Evolutionary conservation across 1,284 basidiomycete species (phyloP).

Genomic region (Pyrrhoderma noxium): DNA sequence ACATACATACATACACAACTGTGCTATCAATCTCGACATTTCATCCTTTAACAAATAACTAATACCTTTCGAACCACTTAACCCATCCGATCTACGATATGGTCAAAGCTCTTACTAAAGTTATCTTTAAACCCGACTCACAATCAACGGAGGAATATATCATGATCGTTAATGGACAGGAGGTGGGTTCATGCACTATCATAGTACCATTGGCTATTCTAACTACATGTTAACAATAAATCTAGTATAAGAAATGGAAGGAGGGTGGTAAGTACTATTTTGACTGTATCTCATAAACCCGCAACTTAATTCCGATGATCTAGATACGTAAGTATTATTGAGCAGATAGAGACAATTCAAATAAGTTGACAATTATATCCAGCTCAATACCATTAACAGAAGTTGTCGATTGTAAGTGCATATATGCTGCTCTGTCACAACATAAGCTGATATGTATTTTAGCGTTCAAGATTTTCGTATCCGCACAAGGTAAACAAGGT

Average conservation of each 20-base stretch:
- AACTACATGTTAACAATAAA: conserved; percentile 11
- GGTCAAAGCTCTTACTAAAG: conserved; percentile 50
- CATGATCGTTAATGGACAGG: conserved; percentile 56
- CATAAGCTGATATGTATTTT: conserved; percentile 5
- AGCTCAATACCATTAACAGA: conserved; percentile 61
- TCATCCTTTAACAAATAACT: conserved; percentile 2
- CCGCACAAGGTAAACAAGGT: conserved; percentile 66
- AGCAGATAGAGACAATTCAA: not conserved
- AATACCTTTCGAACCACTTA: conserved; percentile 1
- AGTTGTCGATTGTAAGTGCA: conserved; percentile 65
- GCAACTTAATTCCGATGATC: conserved; percentile 21
- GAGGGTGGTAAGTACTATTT: conserved; percentile 50
- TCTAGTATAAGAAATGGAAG: conserved; percentile 71
- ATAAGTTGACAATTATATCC: conserved; percentile 19
- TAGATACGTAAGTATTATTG: conserved; percentile 56
- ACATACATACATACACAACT: too few species aligned
- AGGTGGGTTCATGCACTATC: conserved; percentile 38
- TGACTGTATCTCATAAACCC: conserved; percentile 22
- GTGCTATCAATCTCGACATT: too few species aligned
- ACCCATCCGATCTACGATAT: conserved; percentile 27
- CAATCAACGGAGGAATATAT: conserved; percentile 66
- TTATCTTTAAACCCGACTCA: conserved; percentile 69
- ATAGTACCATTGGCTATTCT: conserved; percentile 1
- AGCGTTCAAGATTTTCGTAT: conserved; percentile 46
- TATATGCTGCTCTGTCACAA: not conserved